phyloP scores from a whole-genome alignment of 306 rosid species.

The Alnus rubra region DNA sequence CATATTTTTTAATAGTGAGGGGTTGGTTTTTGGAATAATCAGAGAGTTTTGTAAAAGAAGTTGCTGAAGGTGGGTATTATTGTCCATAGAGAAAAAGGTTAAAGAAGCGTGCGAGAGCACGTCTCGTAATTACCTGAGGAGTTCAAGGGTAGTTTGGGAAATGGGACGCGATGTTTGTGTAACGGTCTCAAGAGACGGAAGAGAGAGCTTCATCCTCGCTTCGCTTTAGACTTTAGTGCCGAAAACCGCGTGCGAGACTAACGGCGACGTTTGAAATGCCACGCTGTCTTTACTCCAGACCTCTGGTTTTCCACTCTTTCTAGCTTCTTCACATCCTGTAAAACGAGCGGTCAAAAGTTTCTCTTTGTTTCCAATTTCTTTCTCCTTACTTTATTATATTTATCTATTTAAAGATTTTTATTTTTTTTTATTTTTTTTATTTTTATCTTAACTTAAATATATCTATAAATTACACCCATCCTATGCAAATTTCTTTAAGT shows the following conservation, averaged over 20 bases:
- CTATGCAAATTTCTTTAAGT: no score
- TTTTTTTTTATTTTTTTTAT: no score
- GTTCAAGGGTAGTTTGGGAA: slow-evolving; percentile 26
- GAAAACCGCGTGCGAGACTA: slow-evolving; percentile 34
- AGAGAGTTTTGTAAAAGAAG: slow-evolving; percentile 27
- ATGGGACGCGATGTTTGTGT: neutral
- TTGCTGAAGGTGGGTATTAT: slow-evolving; percentile 40
- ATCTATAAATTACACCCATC: no score
- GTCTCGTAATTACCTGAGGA: slow-evolving; percentile 21
- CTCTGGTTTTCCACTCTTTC: neutral
- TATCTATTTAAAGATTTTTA: neutral
- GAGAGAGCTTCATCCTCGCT: neutral
- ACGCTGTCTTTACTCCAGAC: neutral
- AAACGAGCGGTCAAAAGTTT: neutral
- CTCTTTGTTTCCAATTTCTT: no score
- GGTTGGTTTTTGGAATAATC: slow-evolving; percentile 18
- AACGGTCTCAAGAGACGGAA: slow-evolving; percentile 15
- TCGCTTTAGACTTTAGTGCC: neutral
- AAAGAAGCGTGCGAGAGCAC: slow-evolving; percentile 20
- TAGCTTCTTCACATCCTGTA: no score
- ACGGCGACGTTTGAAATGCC: slow-evolving; percentile 27
- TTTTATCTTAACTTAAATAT: no score
- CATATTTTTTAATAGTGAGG: neutral
- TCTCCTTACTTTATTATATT: neutral
- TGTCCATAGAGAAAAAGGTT: slow-evolving; percentile 19